A percentile compares a stretch with the other conserved stretches of the same genome.
Evolutionary conservation across 2,329 filamentous ascomycete species (phyloP).

Genomic region (Pezicula neosporulosa): DNA sequence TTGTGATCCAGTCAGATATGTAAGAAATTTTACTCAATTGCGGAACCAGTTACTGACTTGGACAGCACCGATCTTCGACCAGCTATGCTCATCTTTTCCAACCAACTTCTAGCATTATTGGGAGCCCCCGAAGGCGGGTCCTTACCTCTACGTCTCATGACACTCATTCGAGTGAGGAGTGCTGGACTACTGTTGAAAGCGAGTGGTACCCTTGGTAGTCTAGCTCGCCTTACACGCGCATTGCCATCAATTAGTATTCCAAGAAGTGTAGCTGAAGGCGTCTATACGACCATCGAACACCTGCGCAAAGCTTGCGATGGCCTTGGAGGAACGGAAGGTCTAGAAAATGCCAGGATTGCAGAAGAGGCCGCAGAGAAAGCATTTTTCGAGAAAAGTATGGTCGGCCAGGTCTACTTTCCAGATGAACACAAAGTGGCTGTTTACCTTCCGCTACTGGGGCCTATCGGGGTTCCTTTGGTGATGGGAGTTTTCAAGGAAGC

Average conservation of each 20-base stretch:
- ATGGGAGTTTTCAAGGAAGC: conserved; percentile 83
- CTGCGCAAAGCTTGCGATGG: conserved; percentile 73
- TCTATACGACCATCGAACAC: conserved; percentile 74
- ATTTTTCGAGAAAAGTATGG: conserved; percentile 99
- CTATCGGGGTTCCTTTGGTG: conserved; percentile 83
- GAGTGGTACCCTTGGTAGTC: conserved; percentile 88
- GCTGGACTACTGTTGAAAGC: conserved; percentile 84
- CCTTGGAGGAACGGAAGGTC: conserved; percentile 61
- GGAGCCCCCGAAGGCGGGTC: conserved; percentile 82
- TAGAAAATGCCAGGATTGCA: conserved; percentile 79
- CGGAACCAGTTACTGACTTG: conserved; percentile 47
- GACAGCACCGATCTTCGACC: conserved; percentile 66
- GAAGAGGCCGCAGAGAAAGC: conserved; percentile 88
- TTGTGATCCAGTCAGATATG: conserved; percentile 55
- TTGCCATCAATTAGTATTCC: conserved; percentile 91
- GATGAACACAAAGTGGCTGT: conserved; percentile 98
- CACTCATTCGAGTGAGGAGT: conserved; percentile 79
- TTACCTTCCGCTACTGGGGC: conserved; percentile 86
- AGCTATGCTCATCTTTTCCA: conserved; percentile 84
- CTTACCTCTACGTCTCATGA: conserved; percentile 79
- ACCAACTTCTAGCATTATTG: conserved; percentile 83
- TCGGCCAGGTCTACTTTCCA: conserved; percentile 96
- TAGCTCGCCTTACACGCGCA: conserved; percentile 80
- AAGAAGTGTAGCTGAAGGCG: conserved; percentile 78
- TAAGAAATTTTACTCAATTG: conserved; percentile 50